phyloP scores from a whole-genome alignment of 768 basidiomycete genomes.

The Botryobasidium botryosum region DNA sequence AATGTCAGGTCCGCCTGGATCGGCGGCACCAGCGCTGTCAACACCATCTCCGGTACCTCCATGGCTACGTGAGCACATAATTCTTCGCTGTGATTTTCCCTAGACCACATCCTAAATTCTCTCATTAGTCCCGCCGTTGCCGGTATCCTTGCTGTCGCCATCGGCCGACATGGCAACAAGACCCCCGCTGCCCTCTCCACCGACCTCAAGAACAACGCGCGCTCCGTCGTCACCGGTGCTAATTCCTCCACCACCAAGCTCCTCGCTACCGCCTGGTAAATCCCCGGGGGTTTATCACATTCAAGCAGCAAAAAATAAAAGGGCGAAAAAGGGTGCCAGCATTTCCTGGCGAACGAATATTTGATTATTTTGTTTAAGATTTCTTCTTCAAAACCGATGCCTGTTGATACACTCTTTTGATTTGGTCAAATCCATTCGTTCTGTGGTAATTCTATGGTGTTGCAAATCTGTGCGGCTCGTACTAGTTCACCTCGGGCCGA shows the following conservation, averaged over 20 bases:
- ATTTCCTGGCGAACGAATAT: too few species aligned
- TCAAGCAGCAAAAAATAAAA: too few species aligned
- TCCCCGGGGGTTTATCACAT: too few species aligned
- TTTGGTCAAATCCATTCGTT: too few species aligned
- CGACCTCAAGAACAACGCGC: conserved; percentile 4
- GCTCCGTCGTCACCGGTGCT: conserved; percentile 3
- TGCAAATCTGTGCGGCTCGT: too few species aligned
- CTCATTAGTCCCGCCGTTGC: conserved; percentile 7
- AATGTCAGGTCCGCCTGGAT: conserved; percentile 7
- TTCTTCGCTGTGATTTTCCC: neutral
- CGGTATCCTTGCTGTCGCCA: conserved; percentile 4
- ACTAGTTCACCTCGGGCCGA: too few species aligned
- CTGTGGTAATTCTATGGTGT: too few species aligned
- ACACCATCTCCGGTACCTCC: conserved; percentile 6
- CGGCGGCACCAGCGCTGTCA: conserved; percentile 1
- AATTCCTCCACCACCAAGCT: conserved; percentile 8
- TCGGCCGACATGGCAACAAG: conserved; percentile 2
- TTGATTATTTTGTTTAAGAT: too few species aligned
- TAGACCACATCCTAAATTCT: neutral
- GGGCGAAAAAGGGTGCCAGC: too few species aligned
- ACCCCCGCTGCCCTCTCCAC: conserved; percentile 3
- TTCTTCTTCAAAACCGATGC: too few species aligned
- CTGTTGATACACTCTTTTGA: too few species aligned
- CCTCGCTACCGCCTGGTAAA: neutral
- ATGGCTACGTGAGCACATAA: neutral